Base-by-base conservation (phyloP, 129 eudicot genomes). In the Deinandra increscens region DNA sequence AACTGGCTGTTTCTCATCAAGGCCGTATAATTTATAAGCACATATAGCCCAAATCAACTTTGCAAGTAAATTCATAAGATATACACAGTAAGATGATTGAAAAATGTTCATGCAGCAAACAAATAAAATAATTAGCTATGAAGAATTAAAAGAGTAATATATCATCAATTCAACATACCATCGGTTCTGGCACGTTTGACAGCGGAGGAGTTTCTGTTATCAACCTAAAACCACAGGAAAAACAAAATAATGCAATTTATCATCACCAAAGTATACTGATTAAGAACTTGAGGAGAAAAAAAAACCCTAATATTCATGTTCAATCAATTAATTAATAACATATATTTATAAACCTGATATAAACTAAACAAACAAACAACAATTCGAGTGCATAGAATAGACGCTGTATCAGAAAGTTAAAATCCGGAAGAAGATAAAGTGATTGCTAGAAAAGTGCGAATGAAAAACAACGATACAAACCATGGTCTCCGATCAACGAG, bases 131-230 rank as follows among this genome's bases (percentile, higher is more conserved):
- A 31, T 11, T 10, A 19, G 18, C 59, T n/a, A 18, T 7, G 46
- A 26, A 26, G 33, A 48, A 67, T n/a, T 49, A 14, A 49, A 37
- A 19, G 44, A 62, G 19, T 12, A 22, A 37, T 19, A 31, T 7
- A 33, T 12, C 19, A 54, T 23, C 8, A 73, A 26, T 20, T 36
- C 42, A 63, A 42, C 73, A 75, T 88, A 91, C 97, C 96, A 79
- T 91, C 97, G 41, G 97, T 91, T 49, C 98, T 80, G 26, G 98
- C 94, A 48, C 98, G 94, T 62, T 91, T 91, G 65, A 84, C 84
- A 0, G 93, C 93, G 0, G 98, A 86, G 38, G 98, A 86, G 75
- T 86, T 88, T 58, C 91, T 79, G 82, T 69, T 91, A 75, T 91
- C 98, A 41, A 88, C 84, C 98, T 91, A 64, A 65, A 63, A 54